Evolutionary conservation across 2,329 filamentous ascomycete species (phyloP).

Genomic region (Fusarium acutatum): DNA sequence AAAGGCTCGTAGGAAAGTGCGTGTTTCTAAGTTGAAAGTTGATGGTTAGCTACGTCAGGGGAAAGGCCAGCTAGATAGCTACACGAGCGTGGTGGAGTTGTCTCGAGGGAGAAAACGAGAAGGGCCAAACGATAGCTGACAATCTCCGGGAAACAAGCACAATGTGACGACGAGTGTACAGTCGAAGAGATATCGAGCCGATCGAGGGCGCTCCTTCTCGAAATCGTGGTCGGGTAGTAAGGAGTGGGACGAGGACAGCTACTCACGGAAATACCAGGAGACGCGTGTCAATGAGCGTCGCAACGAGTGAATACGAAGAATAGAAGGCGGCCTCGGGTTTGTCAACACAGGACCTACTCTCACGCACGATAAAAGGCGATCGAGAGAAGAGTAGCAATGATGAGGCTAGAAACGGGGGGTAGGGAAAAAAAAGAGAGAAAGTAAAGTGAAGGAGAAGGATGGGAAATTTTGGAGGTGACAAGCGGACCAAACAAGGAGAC

Average conservation of each 20-base stretch:
- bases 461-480: conserved; percentile 45
- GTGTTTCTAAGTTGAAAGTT: conserved; percentile 33
- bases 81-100: conserved; percentile 23
- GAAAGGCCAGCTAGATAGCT: conserved; percentile 35
- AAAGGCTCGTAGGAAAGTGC: conserved; percentile 44
- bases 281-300: conserved; percentile 49
- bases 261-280: conserved; percentile 42
- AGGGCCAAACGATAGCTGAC: conserved; percentile 1
- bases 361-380: conserved; percentile 41
- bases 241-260: conserved; percentile 36
- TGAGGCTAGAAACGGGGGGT: conserved; percentile 42
- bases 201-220: conserved; percentile 31
- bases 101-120: conserved; percentile 4
- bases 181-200: conserved; percentile 8
- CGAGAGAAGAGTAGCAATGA: conserved; percentile 51
- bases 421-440: conserved; percentile 36
- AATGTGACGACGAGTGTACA: not conserved
- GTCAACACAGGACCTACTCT: conserved; percentile 37
- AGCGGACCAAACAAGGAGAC: conserved; percentile 41
- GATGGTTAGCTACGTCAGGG: conserved; percentile 41
- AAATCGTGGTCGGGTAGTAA: conserved; percentile 9
- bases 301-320: conserved; percentile 42
- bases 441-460: conserved; percentile 40
- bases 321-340: conserved; percentile 38
- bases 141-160: conserved; percentile 9